Percentiles rank a stretch among this genome's conserved stretches.
Conservation (phyloP, 257 asterid species). For the Apocynum venetum region DNA sequence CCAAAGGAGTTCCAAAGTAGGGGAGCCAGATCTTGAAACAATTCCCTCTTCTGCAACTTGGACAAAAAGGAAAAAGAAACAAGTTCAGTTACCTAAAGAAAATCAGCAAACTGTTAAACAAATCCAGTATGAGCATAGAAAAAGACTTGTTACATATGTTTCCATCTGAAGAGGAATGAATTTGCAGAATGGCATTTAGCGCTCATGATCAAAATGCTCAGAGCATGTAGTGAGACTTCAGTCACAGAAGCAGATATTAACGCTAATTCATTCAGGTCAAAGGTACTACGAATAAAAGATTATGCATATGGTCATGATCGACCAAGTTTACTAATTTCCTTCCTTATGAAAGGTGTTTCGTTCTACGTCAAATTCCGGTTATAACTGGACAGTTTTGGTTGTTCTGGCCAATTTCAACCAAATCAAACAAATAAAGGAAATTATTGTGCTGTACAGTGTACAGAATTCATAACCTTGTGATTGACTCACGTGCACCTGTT, state of each 20-base stretch:
- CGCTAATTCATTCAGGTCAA: neutral
- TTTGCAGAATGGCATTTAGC: neutral
- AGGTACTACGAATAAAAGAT: neutral
- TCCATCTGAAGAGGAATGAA: neutral
- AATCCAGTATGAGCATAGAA: neutral
- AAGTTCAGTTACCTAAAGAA: constrained; percentile 2
- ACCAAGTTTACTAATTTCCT: neutral
- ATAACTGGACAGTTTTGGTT: too few species aligned
- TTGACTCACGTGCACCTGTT: neutral
- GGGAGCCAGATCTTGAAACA: constrained; percentile 95
- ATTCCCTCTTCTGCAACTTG: constrained; percentile 63
- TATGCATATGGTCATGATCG: neutral
- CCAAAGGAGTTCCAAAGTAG: constrained; percentile 91
- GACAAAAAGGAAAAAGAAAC: constrained; percentile 7
- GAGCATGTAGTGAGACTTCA: too few species aligned
- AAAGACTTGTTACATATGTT: neutral
- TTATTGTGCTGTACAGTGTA: neutral
- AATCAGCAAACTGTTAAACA: neutral
- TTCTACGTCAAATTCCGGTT: too few species aligned
- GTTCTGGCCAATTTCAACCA: neutral
- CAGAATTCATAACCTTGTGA: neutral
- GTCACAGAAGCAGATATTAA: neutral
- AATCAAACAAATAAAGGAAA: neutral
- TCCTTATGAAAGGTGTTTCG: neutral
- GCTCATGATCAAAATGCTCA: neutral